Percentiles rank a stretch among this genome's conserved stretches.
phyloP scores from a whole-genome alignment of 768 basidiomycete species.

The Xerocomus brunneocitrinus region DNA sequence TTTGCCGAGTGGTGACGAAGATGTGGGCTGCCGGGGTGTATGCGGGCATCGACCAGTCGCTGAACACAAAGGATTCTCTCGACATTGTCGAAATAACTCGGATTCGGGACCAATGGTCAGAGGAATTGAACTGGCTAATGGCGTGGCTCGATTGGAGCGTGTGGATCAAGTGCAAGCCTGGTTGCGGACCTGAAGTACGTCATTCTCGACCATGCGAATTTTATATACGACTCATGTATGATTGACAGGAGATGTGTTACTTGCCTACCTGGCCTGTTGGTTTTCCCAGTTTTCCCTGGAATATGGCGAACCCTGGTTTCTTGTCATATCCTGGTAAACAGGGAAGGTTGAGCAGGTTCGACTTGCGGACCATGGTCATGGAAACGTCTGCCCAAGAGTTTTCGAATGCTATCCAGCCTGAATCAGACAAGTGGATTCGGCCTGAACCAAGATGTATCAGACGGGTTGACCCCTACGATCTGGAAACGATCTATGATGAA shows the following conservation, averaged over 20 bases:
- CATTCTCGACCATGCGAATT: not conserved
- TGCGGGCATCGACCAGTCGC: not conserved
- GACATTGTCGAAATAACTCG: not conserved
- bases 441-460: constrained; percentile 13
- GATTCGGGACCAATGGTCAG: constrained; percentile 10
- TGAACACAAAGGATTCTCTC: not conserved
- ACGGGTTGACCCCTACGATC: constrained; percentile 3
- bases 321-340: not conserved
- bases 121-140: constrained; percentile 11
- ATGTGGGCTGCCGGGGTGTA: not conserved
- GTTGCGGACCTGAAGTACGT: constrained; percentile 11
- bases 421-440: constrained; percentile 1
- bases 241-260: constrained; percentile 16
- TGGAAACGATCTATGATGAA: not conserved
- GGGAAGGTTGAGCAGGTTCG: not conserved
- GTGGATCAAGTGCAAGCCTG: constrained; percentile 20
- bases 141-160: constrained; percentile 22
- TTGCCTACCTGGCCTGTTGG: constrained; percentile 15
- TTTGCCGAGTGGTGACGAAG: not conserved
- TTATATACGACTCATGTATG: no score
- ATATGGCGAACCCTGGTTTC: not conserved
- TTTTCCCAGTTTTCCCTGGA: not conserved
- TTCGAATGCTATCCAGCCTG: not conserved
- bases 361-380: not conserved
- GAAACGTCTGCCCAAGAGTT: not conserved